A percentile compares a stretch with the other conserved stretches of the same genome.
phyloP scores from a whole-genome alignment of 352 stramenopile species.

The Globisporangium ultimum region DNA sequence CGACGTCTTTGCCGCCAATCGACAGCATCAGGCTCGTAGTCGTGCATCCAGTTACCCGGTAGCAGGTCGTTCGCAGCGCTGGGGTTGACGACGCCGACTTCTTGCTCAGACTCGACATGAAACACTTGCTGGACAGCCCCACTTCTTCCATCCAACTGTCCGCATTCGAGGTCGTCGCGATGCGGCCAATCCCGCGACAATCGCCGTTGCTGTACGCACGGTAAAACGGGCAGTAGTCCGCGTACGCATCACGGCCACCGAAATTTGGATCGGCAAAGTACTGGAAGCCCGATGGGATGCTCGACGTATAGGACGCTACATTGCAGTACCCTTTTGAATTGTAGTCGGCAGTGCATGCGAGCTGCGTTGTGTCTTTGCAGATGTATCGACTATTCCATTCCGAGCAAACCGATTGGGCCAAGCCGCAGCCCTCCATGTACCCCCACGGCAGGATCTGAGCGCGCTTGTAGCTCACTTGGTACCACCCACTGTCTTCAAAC shows the following conservation, averaged over 20 bases:
- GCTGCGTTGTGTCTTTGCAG: constrained; percentile 40
- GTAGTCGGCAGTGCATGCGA: constrained; percentile 58
- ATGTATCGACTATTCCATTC: constrained; percentile 71
- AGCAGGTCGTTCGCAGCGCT: constrained; percentile 43
- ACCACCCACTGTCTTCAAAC: constrained; percentile 84
- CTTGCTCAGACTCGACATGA: constrained; percentile 64
- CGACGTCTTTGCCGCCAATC: constrained; percentile 47
- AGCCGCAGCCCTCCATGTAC: constrained; percentile 66
- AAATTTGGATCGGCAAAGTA: constrained; percentile 69
- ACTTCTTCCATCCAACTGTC: constrained; percentile 54
- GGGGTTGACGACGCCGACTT: constrained; percentile 26
- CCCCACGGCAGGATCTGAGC: constrained; percentile 68
- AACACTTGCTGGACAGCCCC: constrained; percentile 57
- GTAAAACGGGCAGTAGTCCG: constrained; percentile 83
- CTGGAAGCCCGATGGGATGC: constrained; percentile 73
- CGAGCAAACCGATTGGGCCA: constrained; percentile 58
- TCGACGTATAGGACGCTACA: constrained; percentile 53
- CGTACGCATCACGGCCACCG: constrained; percentile 56
- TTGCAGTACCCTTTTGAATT: constrained; percentile 80
- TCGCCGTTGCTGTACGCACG: constrained; percentile 75
- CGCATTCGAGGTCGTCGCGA: constrained; percentile 30
- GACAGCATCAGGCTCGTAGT: constrained; percentile 34
- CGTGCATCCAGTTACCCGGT: constrained; percentile 50
- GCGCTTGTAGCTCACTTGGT: constrained; percentile 59
- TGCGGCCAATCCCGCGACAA: constrained; percentile 53